Base-by-base conservation (phyloP, 75 land plant genomes). In the Pseudotsuga menziesii region DNA sequence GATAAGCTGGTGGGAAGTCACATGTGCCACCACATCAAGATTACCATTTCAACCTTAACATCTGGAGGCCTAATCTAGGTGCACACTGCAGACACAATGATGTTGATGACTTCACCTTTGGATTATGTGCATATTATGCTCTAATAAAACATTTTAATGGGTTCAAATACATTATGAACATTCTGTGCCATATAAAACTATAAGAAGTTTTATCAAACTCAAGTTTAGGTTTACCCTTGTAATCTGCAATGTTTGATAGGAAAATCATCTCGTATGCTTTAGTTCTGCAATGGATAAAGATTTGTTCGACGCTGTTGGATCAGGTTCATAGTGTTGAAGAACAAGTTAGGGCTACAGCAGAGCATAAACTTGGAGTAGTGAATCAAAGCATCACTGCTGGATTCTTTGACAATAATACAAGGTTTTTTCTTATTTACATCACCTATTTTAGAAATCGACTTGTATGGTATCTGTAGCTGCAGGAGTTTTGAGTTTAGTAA, bases 351-450 rank as follows among this genome's bases (percentile, higher is more conserved):
- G 99, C 98, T 74, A 54, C 99, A 76, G 98, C 99, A 77, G 99
- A 97, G 79, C 98, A 97, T 79, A 97, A 97, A 83, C 85, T 97
- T 22, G 99, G 99, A 19, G 98, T 97, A 59, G 99, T 96, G 55
- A 97, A 97, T 81, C 99, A 97, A 78, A 97, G 99, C 76, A 97
- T 97, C 54, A 97, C 98, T 71, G 99, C 99, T 78, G 99, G 99
- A 11, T 97, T 97, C 75, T 97, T 97, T 83, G 99, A 97, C 81
- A 95, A 97, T 71, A 91, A 94, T 80, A 97, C 99, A 52, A 97
- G 99, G 99, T 92, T 57, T 27, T 2, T 54, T 0, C 70, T 66
- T 15, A 35, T 66, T 66, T 27, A 66, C 29, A 15, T 32, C 35
- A 12, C 15, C 15, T 63, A 66, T 16, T 36, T 2, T 66, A 20